These are phyloP conservation scores for Teratosphaeria viscida DNA, from an alignment of 2,329 filamentous ascomycete genomes.

Conservation along the genomic window DNA sequence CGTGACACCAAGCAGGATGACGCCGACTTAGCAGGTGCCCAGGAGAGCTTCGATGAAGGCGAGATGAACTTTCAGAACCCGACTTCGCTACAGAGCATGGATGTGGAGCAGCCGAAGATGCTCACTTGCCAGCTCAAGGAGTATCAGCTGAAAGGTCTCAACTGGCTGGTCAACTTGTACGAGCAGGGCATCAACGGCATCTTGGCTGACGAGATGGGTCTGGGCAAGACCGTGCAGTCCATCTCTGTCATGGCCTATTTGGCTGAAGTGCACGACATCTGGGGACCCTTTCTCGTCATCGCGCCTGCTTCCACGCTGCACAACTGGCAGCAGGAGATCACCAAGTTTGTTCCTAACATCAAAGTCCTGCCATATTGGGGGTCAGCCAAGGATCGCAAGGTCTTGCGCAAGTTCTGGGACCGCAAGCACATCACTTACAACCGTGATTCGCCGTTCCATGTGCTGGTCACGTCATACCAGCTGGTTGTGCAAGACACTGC, in stretches of 20 bases:
- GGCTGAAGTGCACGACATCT: conserved; percentile 93
- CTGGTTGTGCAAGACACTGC: conserved; percentile 90
- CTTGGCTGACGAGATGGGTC: conserved; percentile 97
- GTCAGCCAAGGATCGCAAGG: conserved; percentile 84
- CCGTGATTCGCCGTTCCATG: conserved; percentile 87
- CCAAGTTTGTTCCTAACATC: conserved; percentile 84
- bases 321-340: conserved; percentile 99
- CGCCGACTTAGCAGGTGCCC: conserved; percentile 38
- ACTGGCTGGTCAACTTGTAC: conserved; percentile 97
- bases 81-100: conserved; percentile 83
- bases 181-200: conserved; percentile 99
- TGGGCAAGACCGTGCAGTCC: conserved; percentile 96
- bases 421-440: conserved; percentile 94
- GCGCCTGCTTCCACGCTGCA: conserved; percentile 92
- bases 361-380: conserved; percentile 98
- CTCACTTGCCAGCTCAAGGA: conserved; percentile 92
- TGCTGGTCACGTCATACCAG: conserved; percentile 93
- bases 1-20: conserved; percentile 36
- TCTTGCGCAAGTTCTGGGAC: conserved; percentile 97
- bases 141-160: conserved; percentile 97
- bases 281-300: conserved; percentile 95
- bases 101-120: conserved; percentile 88
- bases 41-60: conserved; percentile 66
- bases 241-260: conserved; percentile 99
- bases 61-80: conserved; percentile 99